Evolutionary conservation across 2,329 filamentous ascomycete genomes (phyloP).

Genomic region (Salinomyces thailandicus): DNA sequence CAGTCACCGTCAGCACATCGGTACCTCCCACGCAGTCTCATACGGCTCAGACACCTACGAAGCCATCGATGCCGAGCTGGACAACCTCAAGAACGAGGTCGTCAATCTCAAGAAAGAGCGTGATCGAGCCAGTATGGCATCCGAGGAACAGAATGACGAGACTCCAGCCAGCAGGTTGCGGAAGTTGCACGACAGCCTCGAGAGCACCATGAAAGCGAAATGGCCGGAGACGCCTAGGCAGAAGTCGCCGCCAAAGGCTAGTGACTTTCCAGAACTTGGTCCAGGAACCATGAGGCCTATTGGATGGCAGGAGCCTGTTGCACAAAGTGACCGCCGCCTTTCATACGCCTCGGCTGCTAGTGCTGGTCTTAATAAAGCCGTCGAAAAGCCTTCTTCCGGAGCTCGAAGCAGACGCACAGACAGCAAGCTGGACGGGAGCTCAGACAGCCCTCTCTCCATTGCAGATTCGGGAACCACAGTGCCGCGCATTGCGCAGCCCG

Average conservation of each 20-base stretch:
- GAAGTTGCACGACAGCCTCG: conserved; percentile 8
- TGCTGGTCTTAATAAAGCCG: conserved; percentile 1
- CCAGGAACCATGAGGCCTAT: too few species aligned
- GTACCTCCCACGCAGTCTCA: conserved; percentile 5
- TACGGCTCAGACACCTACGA: conserved; percentile 8
- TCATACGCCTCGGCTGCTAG: conserved; percentile 14
- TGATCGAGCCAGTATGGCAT: not conserved
- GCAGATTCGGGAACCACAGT: too few species aligned
- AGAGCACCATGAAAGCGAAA: not conserved
- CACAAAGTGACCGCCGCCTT: not conserved
- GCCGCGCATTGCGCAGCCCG: too few species aligned
- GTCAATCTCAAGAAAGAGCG: conserved; percentile 5
- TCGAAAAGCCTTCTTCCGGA: not conserved
- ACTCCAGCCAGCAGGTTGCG: conserved; percentile 8
- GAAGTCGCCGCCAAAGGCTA: conserved; percentile 6
- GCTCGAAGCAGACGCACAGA: conserved; percentile 1
- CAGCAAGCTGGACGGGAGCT: conserved; percentile 3
- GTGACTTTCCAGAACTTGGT: conserved; percentile 15
- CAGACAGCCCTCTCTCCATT: too few species aligned
- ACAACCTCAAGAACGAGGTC: conserved; percentile 14
- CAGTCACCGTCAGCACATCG: conserved; percentile 5
- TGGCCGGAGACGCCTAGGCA: not conserved
- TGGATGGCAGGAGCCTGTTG: too few species aligned
- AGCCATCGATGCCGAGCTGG: conserved; percentile 14
- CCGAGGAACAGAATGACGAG: conserved; percentile 2